These are phyloP conservation scores for Sclerotinia nivalis DNA, from an alignment of 2,329 filamentous ascomycete genomes.

Conservation along the genomic window DNA sequence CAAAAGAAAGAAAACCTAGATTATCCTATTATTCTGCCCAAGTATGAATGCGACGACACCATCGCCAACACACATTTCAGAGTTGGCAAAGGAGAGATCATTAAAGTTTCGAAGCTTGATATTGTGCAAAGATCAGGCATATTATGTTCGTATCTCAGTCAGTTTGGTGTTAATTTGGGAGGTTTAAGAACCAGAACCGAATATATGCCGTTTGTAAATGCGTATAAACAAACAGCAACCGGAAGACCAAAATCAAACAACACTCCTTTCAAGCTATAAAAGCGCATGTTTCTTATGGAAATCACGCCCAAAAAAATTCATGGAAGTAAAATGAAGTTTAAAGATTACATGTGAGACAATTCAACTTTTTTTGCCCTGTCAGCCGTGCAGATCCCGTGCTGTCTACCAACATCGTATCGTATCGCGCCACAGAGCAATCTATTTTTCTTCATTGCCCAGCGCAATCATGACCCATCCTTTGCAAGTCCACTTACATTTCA, in stretches of 20 bases:
- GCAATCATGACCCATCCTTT: conserved; percentile 24
- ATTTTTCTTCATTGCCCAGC: conserved; percentile 22
- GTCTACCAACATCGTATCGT: conserved; percentile 17
- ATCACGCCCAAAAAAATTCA: too few species aligned
- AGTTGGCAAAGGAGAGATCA: neutral
- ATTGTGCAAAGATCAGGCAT: neutral
- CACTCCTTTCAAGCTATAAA: neutral
- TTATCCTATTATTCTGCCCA: neutral
- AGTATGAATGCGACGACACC: neutral
- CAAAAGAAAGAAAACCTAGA: neutral
- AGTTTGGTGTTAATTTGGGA: neutral
- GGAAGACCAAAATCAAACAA: neutral
- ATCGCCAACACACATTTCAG: neutral
- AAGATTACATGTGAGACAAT: neutral
- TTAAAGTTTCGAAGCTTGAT: neutral
- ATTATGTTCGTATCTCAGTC: neutral
- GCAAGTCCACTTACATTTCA: conserved; percentile 18
- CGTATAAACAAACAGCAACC: neutral
- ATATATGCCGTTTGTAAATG: neutral
- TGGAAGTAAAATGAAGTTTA: neutral
- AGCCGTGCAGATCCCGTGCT: conserved; percentile 13
- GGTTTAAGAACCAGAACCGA: neutral
- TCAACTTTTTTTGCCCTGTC: neutral
- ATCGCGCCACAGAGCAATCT: conserved; percentile 19
- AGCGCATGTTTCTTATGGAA: too few species aligned